These are phyloP conservation scores for Exophiala sp. DNA, from an alignment of 2,329 filamentous ascomycete genomes.

Conservation along the genomic window DNA sequence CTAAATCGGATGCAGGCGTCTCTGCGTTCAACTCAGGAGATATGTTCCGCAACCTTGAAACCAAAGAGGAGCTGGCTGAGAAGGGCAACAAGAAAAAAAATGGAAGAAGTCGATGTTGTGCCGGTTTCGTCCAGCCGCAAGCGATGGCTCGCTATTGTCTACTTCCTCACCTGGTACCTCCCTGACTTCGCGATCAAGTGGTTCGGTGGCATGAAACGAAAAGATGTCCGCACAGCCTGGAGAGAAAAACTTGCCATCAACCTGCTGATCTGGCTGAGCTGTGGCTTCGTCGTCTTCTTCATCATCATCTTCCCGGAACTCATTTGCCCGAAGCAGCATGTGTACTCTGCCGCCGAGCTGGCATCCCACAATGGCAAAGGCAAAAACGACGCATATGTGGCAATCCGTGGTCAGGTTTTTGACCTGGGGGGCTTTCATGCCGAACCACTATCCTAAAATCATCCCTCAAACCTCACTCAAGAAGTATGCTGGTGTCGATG, in stretches of 20 bases:
- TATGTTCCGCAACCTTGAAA: slow-evolving; percentile 97
- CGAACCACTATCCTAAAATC: slow-evolving; percentile 69
- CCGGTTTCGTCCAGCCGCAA: slow-evolving; percentile 73
- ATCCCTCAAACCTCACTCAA: slow-evolving; percentile 57
- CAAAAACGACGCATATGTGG: slow-evolving; percentile 57
- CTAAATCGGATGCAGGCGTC: slow-evolving; percentile 81
- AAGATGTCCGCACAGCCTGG: slow-evolving; percentile 90
- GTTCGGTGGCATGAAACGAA: slow-evolving; percentile 79
- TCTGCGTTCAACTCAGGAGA: slow-evolving; percentile 90
- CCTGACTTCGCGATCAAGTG: slow-evolving; percentile 75
- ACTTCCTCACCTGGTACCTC: slow-evolving; percentile 74
- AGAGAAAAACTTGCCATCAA: slow-evolving; percentile 98
- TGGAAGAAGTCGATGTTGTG: slow-evolving; percentile 84
- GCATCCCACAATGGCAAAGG: slow-evolving; percentile 67
- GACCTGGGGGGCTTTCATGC: slow-evolving; percentile 68
- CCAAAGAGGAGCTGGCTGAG: slow-evolving; percentile 87
- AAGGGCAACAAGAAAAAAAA: slow-evolving; percentile 84
- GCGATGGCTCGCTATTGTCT: slow-evolving; percentile 83
- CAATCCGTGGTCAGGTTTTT: slow-evolving; percentile 85
- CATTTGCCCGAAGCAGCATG: slow-evolving; percentile 86
- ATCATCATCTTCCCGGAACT: slow-evolving; percentile 79
- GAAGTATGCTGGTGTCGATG: slow-evolving; percentile 80
- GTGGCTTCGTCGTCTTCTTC: slow-evolving; percentile 73
- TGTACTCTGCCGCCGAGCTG: slow-evolving; percentile 75
- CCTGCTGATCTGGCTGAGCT: slow-evolving; percentile 88